These are phyloP conservation scores for Tubosaeta sp. DNA, from an alignment of 768 basidiomycete genomes.

Conservation along the genomic window DNA sequence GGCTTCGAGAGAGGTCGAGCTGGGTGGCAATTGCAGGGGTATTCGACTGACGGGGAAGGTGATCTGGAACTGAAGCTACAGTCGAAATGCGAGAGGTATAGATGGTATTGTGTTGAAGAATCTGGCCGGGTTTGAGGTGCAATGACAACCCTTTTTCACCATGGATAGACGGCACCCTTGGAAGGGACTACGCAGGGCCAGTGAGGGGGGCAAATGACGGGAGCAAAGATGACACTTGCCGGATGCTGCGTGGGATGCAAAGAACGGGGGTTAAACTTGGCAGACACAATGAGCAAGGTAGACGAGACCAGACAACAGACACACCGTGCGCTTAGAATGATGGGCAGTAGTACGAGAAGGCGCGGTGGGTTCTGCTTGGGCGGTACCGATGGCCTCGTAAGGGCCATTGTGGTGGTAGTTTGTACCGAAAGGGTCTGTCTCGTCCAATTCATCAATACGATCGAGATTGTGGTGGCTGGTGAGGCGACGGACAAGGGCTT, in stretches of 20 bases:
- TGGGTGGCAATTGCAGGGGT: neutral
- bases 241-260: slow-evolving; percentile 8
- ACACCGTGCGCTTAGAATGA: slow-evolving; percentile 17
- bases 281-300: slow-evolving; percentile 4
- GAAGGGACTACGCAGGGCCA: slow-evolving; percentile 7
- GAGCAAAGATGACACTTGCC: slow-evolving; percentile 13
- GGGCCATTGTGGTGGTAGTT: slow-evolving; percentile 67
- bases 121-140: slow-evolving; percentile 52
- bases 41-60: slow-evolving; percentile 3
- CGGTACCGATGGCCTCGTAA: slow-evolving; percentile 58
- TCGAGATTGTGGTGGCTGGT: slow-evolving; percentile 43
- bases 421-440: slow-evolving; percentile 63
- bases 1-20: slow-evolving; percentile 10
- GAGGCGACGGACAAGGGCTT: slow-evolving; percentile 23
- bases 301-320: slow-evolving; percentile 10
- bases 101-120: slow-evolving; percentile 39
- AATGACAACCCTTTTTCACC: slow-evolving; percentile 38
- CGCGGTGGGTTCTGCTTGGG: slow-evolving; percentile 9
- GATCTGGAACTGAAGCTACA: slow-evolving; percentile 1
- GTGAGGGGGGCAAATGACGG: slow-evolving; percentile 1
- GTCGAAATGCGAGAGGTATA: slow-evolving; percentile 8
- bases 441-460: slow-evolving; percentile 74
- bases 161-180: neutral
- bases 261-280: slow-evolving; percentile 14
- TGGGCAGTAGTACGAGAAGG: neutral